These are phyloP conservation scores for Fusarium duplospermum DNA, from an alignment of 2,329 filamentous ascomycete genomes.

Conservation along the genomic window DNA sequence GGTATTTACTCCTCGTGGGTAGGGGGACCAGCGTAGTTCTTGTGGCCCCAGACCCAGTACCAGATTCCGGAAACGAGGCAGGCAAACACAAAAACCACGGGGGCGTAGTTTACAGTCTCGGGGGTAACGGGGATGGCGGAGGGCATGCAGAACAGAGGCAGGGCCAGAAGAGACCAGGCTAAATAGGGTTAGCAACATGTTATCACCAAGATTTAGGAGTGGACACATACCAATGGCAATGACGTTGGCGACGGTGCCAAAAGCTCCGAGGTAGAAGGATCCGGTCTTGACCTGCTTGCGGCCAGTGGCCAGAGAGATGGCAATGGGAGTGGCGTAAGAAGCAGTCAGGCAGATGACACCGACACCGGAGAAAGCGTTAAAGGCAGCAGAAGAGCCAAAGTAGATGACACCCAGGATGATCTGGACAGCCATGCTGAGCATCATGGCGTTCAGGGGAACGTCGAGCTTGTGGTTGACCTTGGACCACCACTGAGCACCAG, in stretches of 20 bases:
- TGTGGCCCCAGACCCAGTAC: conserved; percentile 77
- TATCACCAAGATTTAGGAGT: neutral
- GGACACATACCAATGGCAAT: conserved; percentile 69
- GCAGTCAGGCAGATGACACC: conserved; percentile 77
- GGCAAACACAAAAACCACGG: conserved; percentile 78
- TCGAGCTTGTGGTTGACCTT: conserved; percentile 71
- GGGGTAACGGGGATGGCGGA: conserved; percentile 68
- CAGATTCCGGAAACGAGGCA: conserved; percentile 70
- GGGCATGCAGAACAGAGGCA: conserved; percentile 82
- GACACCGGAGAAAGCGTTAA: conserved; percentile 77
- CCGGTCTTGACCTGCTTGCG: conserved; percentile 68
- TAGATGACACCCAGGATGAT: conserved; percentile 74
- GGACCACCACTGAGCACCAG: conserved; percentile 71
- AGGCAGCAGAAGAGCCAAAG: conserved; percentile 76
- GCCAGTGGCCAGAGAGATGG: conserved; percentile 70
- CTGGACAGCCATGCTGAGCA: conserved; percentile 75
- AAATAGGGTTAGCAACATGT: conserved; percentile 29
- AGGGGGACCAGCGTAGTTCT: conserved; percentile 75
- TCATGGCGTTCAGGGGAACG: conserved; percentile 77
- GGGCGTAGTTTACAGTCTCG: conserved; percentile 77
- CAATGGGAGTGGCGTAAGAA: conserved; percentile 75
- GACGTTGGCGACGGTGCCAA: conserved; percentile 72
- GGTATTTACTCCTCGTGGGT: conserved; percentile 51
- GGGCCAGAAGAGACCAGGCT: conserved; percentile 75
- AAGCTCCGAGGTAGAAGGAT: conserved; percentile 69